These are phyloP conservation scores for Lumnitzera racemosa DNA, from an alignment of 345 rosid species.

Conservation along the genomic window DNA sequence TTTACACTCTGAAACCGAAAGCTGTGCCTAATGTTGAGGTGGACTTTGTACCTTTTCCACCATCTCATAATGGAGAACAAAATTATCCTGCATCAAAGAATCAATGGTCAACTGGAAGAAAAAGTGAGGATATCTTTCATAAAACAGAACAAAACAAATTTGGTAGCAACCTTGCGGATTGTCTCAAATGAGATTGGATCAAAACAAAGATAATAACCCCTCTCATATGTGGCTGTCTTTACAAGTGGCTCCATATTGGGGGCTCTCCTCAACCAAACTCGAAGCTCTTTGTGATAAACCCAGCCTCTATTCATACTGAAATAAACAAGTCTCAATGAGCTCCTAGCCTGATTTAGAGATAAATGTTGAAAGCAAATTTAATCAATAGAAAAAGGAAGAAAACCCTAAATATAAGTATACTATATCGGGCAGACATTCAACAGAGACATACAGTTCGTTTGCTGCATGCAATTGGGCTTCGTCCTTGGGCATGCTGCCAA, in stretches of 20 bases:
- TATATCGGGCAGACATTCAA: neutral
- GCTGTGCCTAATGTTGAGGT: constrained; percentile 55
- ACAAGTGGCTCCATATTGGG: constrained; percentile 78
- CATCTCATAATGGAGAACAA: constrained; percentile 63
- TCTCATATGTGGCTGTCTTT: constrained; percentile 57
- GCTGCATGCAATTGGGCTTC: constrained; percentile 93
- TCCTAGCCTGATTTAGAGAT: neutral
- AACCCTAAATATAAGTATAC: constrained; percentile 1
- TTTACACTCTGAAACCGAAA: constrained; percentile 49
- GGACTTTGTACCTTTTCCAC: constrained; percentile 88
- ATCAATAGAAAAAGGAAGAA: neutral
- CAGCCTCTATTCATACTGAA: constrained; percentile 82
- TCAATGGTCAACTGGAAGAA: neutral
- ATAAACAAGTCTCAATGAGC: constrained; percentile 9
- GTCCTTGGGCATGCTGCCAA: constrained; percentile 93
- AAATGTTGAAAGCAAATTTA: neutral
- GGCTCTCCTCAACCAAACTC: constrained; percentile 69
- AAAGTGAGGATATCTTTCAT: neutral
- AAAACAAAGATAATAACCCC: constrained; percentile 83
- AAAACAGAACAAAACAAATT: neutral
- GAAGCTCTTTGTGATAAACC: constrained; percentile 89
- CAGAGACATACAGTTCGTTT: constrained; percentile 76
- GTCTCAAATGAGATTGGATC: constrained; percentile 74
- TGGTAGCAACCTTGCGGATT: constrained; percentile 55
- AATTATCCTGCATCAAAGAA: constrained; percentile 69